phyloP scores from a whole-genome alignment of 1,284 basidiomycete species.

The Pseudozyma sp. region DNA sequence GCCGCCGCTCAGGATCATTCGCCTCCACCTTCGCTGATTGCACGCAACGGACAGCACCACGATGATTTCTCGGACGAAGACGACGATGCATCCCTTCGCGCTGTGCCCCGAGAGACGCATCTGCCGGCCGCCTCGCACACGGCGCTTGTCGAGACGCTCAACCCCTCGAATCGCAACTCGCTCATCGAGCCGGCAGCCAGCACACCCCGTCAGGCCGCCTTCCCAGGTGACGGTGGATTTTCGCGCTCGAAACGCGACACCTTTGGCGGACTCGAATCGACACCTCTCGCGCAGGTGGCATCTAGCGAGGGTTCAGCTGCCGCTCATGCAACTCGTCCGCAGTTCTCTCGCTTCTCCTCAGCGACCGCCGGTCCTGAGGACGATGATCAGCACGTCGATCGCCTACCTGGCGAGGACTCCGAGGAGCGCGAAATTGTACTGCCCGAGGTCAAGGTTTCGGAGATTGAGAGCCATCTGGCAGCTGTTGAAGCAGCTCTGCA shows the following conservation, averaged over 20 bases:
- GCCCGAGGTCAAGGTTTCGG: conserved; percentile 45
- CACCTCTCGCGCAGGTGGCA: conserved; percentile 3
- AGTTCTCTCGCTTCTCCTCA: conserved; percentile 32
- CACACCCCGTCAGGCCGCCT: neutral
- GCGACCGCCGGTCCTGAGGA: conserved; percentile 14
- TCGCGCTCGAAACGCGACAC: conserved; percentile 29
- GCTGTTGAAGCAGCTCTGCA: conserved; percentile 48
- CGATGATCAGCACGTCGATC: neutral
- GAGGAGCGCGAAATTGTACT: conserved; percentile 33
- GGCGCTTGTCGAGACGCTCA: conserved; percentile 29
- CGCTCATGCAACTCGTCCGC: conserved; percentile 14
- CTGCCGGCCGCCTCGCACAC: conserved; percentile 29
- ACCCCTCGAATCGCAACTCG: conserved; percentile 20
- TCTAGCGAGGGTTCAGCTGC: conserved; percentile 2
- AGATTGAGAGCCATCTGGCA: conserved; percentile 46
- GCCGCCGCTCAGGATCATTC: conserved; percentile 26
- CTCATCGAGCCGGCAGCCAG: conserved; percentile 1
- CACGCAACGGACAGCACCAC: conserved; percentile 8
- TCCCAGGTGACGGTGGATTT: neutral
- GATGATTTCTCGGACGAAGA: conserved; percentile 19
- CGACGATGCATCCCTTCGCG: conserved; percentile 28
- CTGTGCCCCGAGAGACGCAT: conserved; percentile 20
- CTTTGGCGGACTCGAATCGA: conserved; percentile 32
- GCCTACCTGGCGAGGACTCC: conserved; percentile 9
- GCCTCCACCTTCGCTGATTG: conserved; percentile 16